These are phyloP conservation scores for Chrysanthemum lavandulifolium DNA, from an alignment of 129 eudicot species.

Conservation along the genomic window DNA sequence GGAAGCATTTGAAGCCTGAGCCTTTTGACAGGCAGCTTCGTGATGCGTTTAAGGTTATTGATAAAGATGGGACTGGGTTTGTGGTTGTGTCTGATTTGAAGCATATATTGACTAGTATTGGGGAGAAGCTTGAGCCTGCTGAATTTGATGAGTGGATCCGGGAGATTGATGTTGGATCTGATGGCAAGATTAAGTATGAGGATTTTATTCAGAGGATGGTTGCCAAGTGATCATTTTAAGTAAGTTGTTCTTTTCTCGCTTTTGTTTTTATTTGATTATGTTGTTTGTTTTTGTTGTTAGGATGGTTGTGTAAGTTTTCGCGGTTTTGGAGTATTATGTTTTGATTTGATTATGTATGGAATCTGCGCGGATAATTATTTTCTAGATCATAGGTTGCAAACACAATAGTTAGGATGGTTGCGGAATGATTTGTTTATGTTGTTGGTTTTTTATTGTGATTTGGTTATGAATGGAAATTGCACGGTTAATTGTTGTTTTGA, in stretches of 20 bases:
- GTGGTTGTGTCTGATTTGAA: constrained; percentile 73
- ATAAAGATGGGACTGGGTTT: constrained; percentile 73
- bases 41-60: constrained; percentile 79
- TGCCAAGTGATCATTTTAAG: constrained; percentile 47
- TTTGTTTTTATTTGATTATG: too few species aligned
- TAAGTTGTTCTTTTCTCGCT: constrained; percentile 18
- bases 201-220: constrained; percentile 74
- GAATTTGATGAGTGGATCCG: constrained; percentile 92
- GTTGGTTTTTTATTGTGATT: too few species aligned
- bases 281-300: too few species aligned
- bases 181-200: constrained; percentile 71
- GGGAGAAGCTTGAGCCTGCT: constrained; percentile 73
- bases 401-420: too few species aligned
- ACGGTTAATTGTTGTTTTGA: too few species aligned
- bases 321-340: too few species aligned
- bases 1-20: constrained; percentile 70
- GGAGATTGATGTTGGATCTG: constrained; percentile 73
- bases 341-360: too few species aligned
- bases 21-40: constrained; percentile 80
- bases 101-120: constrained; percentile 69
- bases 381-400: too few species aligned
- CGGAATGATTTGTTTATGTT: too few species aligned
- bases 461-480: too few species aligned
- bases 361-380: too few species aligned
- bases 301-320: too few species aligned